phyloP scores from a whole-genome alignment of 176 grass and related monocot genomes.

The Musa itinerans region DNA sequence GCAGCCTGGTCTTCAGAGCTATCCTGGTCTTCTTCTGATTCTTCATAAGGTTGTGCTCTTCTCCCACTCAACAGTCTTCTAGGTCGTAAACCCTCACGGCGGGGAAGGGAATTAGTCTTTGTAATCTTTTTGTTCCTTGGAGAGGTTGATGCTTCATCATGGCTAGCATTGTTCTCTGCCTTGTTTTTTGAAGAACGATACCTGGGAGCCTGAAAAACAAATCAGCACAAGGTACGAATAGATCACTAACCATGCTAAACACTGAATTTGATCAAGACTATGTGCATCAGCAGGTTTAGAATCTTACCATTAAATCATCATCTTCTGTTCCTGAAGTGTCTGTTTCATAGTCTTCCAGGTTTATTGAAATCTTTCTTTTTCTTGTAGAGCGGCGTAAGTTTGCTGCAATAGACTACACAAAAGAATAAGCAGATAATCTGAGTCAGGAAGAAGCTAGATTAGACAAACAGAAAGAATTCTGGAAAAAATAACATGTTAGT shows the following conservation, averaged over 20 bases:
- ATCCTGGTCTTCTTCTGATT: slow-evolving; percentile 75
- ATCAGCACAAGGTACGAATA: slow-evolving; percentile 8
- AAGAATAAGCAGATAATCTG: slow-evolving; percentile 23
- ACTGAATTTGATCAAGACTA: slow-evolving; percentile 7
- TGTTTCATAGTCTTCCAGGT: slow-evolving; percentile 75
- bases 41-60: slow-evolving; percentile 51
- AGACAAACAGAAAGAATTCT: not conserved
- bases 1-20: slow-evolving; percentile 59
- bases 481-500: not conserved
- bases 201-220: slow-evolving; percentile 48
- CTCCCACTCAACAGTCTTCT: slow-evolving; percentile 54
- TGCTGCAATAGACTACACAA: slow-evolving; percentile 66
- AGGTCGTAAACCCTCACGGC: slow-evolving; percentile 83
- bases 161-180: slow-evolving; percentile 38
- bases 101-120: slow-evolving; percentile 58
- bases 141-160: slow-evolving; percentile 33
- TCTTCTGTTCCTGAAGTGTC: slow-evolving; percentile 90
- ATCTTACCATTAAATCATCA: slow-evolving; percentile 95
- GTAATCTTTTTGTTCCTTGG: slow-evolving; percentile 47
- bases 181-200: slow-evolving; percentile 85
- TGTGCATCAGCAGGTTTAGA: slow-evolving; percentile 5
- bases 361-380: slow-evolving; percentile 85
- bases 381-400: slow-evolving; percentile 88
- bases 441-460: slow-evolving; percentile 8
- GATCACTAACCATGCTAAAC: slow-evolving; percentile 1